A percentile compares a stretch with the other conserved stretches of the same genome.
Conservation (phyloP, 23 red algal genomes). For the Agarophyton chilense region DNA sequence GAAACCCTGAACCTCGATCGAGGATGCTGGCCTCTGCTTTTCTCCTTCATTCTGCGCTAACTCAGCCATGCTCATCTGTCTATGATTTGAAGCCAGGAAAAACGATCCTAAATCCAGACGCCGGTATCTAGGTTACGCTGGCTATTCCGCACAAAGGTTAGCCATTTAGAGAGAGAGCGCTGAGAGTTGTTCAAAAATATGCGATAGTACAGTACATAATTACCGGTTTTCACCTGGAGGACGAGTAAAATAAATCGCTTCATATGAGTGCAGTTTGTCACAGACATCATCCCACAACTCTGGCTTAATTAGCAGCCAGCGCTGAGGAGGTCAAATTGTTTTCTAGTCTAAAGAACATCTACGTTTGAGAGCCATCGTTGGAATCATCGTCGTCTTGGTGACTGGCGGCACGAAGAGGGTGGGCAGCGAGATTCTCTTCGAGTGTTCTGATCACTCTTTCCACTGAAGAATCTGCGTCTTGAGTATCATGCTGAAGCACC, state of each 20-base stretch:
- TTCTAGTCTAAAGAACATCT: neutral
- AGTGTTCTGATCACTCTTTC: neutral
- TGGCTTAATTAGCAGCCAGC: neutral
- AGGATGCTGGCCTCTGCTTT: neutral
- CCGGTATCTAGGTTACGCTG: too few relatives aligned
- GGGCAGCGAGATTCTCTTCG: conserved; percentile 13
- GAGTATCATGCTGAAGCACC: neutral
- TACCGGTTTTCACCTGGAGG: neutral
- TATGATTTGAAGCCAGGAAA: neutral
- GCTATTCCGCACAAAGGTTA: too few relatives aligned
- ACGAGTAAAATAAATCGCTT: neutral
- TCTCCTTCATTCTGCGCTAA: neutral
- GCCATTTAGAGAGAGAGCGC: too few relatives aligned
- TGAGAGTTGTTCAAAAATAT: too few relatives aligned
- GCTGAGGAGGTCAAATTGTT: neutral
- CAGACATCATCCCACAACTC: neutral
- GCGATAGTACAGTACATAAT: too few relatives aligned
- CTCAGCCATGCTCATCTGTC: neutral
- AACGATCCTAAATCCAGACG: too few relatives aligned
- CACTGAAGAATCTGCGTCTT: conserved; percentile 9
- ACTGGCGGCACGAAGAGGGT: neutral
- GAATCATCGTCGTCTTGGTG: neutral
- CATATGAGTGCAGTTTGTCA: neutral
- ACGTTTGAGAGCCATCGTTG: neutral
- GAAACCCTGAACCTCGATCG: neutral